Evolutionary conservation across 495 filamentous ascomycete species (phyloP).

Genomic region (Penicillium goetzii): DNA sequence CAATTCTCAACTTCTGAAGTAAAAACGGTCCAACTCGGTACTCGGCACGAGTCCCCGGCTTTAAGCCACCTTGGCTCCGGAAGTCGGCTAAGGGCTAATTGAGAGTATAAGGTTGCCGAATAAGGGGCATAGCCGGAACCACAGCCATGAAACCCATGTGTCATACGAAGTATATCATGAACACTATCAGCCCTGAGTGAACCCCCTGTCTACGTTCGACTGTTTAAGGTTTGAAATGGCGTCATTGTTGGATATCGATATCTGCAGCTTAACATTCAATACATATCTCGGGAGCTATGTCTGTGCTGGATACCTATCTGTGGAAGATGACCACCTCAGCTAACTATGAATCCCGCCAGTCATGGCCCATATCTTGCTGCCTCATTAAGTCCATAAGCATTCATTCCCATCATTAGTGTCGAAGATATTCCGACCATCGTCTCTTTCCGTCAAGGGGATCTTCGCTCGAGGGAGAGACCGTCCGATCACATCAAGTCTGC

Average conservation of each 20-base stretch:
- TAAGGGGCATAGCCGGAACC: no score
- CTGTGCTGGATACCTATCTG: background rate
- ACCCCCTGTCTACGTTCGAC: background rate
- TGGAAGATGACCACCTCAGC: background rate
- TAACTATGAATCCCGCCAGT: background rate
- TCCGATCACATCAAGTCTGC: slow-evolving; percentile 5
- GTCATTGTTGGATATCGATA: slow-evolving; percentile 6
- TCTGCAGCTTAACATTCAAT: slow-evolving; percentile 8
- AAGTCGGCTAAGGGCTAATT: no score
- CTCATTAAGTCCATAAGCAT: slow-evolving; percentile 10
- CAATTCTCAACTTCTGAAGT: background rate
- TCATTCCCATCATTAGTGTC: slow-evolving; percentile 11
- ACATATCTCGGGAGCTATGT: background rate
- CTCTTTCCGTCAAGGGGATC: background rate
- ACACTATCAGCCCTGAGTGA: no score
- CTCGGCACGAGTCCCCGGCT: no score
- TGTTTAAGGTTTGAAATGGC: background rate
- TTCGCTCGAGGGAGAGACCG: background rate
- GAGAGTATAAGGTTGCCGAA: no score
- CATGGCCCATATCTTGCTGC: background rate
- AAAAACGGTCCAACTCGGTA: no score
- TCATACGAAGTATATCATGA: no score
- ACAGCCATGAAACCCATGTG: no score
- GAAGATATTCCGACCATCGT: background rate
- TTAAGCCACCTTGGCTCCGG: no score